These are phyloP conservation scores for Acanthochlamys bracteata DNA, from an alignment of 106 monocot species.

Conservation along the genomic window DNA sequence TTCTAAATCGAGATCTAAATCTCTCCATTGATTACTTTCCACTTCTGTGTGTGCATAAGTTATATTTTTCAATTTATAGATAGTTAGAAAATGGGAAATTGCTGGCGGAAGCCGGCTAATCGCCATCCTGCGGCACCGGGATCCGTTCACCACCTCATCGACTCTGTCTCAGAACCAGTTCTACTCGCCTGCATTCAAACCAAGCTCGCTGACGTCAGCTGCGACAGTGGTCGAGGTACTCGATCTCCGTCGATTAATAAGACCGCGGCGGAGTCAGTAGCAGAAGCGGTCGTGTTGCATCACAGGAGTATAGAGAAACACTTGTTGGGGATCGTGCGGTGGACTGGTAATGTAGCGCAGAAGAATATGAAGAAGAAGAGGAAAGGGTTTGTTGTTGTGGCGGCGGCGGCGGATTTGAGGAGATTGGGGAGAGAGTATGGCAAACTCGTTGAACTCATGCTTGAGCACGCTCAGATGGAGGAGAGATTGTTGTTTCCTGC, in stretches of 20 bases:
- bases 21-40: too few species aligned
- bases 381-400: not conserved
- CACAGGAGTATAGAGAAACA: constrained; percentile 71
- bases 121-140: too few species aligned
- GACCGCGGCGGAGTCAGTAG: constrained; percentile 14
- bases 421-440: constrained; percentile 44
- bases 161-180: too few species aligned
- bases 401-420: constrained; percentile 16
- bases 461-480: constrained; percentile 98
- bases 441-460: constrained; percentile 58
- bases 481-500: constrained; percentile 68
- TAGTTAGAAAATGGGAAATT: too few species aligned
- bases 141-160: too few species aligned
- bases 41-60: too few species aligned
- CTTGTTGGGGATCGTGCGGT: constrained; percentile 43
- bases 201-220: constrained; percentile 27
- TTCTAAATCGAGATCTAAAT: too few species aligned
- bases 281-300: constrained; percentile 35
- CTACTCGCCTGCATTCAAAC: constrained; percentile 38
- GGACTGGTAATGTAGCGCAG: constrained; percentile 32
- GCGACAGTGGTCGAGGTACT: too few species aligned
- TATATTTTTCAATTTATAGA: too few species aligned
- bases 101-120: too few species aligned
- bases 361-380: too few species aligned
- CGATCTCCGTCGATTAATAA: constrained; percentile 2